Percentiles rank a stretch among this genome's conserved stretches.
Evolutionary conservation across 495 filamentous ascomycete species (phyloP).

Genomic region (Penicillium samsonianum): DNA sequence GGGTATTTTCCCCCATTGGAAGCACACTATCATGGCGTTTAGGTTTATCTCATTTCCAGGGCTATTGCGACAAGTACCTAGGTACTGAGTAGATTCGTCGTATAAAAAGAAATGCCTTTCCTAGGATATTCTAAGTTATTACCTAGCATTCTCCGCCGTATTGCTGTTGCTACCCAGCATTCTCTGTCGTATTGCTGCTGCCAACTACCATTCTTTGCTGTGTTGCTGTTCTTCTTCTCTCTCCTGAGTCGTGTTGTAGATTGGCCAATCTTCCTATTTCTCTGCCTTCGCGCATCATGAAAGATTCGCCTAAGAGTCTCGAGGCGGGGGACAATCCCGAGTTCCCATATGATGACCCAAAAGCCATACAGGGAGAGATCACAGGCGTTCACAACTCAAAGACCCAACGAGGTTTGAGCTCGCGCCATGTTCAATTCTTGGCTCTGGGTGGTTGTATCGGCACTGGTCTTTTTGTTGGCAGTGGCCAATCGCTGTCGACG

Average conservation of each 20-base stretch:
- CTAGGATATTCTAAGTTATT: neutral
- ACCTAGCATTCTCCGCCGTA: neutral
- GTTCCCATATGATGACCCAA: conserved; percentile 24
- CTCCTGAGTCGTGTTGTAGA: neutral
- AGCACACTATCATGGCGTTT: neutral
- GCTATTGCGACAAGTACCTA: too few species aligned
- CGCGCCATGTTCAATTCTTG: conserved; percentile 66
- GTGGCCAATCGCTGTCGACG: conserved; percentile 60
- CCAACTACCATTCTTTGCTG: neutral
- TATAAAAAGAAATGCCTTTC: neutral
- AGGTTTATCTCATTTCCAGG: neutral
- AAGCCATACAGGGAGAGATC: conserved; percentile 24
- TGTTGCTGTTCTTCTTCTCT: neutral
- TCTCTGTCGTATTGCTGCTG: neutral
- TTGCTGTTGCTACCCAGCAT: neutral
- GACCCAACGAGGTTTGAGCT: conserved; percentile 34
- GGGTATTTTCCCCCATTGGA: neutral
- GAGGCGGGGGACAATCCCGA: conserved; percentile 20
- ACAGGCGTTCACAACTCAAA: conserved; percentile 10
- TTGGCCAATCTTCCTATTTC: neutral
- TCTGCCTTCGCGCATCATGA: conserved; percentile 15
- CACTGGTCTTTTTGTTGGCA: conserved; percentile 74
- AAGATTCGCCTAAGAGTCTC: conserved; percentile 21
- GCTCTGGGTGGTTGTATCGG: conserved; percentile 74
- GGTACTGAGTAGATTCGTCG: too few species aligned